Evolutionary conservation across 495 filamentous ascomycete genomes (phyloP).

Genomic region (Chaetomidium leptoderma): DNA sequence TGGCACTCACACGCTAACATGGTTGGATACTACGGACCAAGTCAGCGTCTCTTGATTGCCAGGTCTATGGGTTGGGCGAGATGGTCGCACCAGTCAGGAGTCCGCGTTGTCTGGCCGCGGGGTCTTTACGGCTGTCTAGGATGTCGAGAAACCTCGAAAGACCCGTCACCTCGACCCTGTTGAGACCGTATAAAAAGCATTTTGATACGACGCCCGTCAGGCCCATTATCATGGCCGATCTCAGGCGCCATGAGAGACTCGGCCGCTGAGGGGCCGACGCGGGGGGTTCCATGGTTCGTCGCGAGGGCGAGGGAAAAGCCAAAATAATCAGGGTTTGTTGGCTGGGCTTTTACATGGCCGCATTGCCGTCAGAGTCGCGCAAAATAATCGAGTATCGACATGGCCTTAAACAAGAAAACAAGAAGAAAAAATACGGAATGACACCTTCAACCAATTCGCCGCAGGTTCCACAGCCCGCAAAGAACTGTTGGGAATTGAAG

Average conservation of each 20-base stretch:
- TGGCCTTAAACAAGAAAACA: neutral
- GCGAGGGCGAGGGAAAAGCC: neutral
- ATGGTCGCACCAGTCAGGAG: constrained; percentile 70
- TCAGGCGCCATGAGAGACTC: constrained; percentile 50
- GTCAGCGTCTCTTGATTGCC: constrained; percentile 26
- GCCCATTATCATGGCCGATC: constrained; percentile 54
- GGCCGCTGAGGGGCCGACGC: constrained; percentile 32
- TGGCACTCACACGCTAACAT: constrained; percentile 84
- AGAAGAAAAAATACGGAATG: neutral
- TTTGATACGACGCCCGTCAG: constrained; percentile 42
- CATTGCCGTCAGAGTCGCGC: neutral
- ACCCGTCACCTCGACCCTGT: constrained; percentile 61
- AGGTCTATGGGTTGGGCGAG: neutral
- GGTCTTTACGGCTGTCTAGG: constrained; percentile 66
- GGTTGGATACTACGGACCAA: constrained; percentile 77
- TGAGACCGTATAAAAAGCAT: constrained; percentile 47
- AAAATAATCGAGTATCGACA: neutral
- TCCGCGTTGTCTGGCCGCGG: constrained; percentile 64
- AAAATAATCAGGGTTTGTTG: neutral
- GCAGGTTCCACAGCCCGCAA: constrained; percentile 6
- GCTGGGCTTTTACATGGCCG: neutral
- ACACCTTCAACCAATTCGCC: neutral
- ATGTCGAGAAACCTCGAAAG: constrained; percentile 70
- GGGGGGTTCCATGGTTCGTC: constrained; percentile 12
- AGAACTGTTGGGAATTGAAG: constrained; percentile 9